phyloP scores from a whole-genome alignment of 257 asterid species.

The Przewalskia tangutica region DNA sequence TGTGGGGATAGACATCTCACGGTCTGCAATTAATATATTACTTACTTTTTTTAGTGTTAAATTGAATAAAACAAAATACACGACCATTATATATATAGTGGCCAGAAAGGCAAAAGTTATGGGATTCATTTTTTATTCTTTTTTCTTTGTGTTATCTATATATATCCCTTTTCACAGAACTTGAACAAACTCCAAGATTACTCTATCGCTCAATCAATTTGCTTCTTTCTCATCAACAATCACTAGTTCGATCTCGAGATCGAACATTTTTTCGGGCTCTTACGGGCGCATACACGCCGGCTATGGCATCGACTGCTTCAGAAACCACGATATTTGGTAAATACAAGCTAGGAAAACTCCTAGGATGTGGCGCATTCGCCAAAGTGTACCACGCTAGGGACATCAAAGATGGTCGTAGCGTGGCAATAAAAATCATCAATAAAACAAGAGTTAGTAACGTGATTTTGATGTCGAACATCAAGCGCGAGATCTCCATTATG shows the following conservation, averaged over 20 bases:
- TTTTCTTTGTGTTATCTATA: not conserved
- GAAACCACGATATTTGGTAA: conserved; percentile 35
- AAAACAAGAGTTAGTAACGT: conserved; percentile 33
- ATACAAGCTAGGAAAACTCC: conserved; percentile 66
- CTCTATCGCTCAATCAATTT: not conserved
- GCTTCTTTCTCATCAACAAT: not conserved
- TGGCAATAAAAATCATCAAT: conserved; percentile 61
- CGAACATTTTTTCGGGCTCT: not conserved
- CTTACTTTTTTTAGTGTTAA: not conserved
- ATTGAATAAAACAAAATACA: too few species aligned
- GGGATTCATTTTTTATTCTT: not conserved
- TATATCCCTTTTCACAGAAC: not conserved
- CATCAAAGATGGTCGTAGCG: conserved; percentile 54
- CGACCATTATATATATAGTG: not conserved
- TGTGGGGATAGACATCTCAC: not conserved
- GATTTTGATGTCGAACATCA: conserved; percentile 36
- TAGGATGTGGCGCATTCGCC: too few species aligned
- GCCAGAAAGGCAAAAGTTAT: not conserved
- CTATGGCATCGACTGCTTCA: not conserved
- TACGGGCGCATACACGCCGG: not conserved
- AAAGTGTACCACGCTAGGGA: conserved; percentile 80
- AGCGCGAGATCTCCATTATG: conserved; percentile 76
- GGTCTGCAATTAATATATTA: not conserved
- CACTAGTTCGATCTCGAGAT: not conserved
- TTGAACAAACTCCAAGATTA: not conserved